phyloP scores from a whole-genome alignment of 306 rosid genomes.

The Rosa lucieae region DNA sequence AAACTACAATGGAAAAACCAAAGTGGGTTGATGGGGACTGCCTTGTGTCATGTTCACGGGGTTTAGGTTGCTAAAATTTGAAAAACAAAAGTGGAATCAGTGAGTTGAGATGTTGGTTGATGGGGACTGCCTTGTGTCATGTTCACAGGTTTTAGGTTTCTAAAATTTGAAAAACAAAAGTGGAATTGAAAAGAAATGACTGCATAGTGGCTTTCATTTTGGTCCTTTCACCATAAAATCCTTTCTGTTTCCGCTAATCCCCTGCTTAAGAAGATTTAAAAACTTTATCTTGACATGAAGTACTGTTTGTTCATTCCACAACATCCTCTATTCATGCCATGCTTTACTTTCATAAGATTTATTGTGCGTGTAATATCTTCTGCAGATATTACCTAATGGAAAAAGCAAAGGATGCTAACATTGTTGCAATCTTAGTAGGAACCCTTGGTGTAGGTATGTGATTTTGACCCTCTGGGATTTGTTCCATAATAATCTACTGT shows the following conservation, averaged over 20 bases:
- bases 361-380: conserved; percentile 18
- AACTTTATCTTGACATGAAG: background rate
- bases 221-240: background rate
- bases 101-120: background rate
- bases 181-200: background rate
- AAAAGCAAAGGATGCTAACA: conserved; percentile 93
- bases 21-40: background rate
- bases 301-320: background rate
- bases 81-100: background rate
- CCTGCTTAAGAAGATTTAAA: background rate
- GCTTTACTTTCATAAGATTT: background rate
- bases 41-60: background rate
- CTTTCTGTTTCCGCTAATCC: background rate
- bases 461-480: background rate
- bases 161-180: background rate
- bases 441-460: conserved; percentile 89
- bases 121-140: background rate
- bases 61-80: background rate
- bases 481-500: background rate
- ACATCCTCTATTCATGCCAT: background rate
- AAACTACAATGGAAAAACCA: background rate
- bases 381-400: conserved; percentile 91
- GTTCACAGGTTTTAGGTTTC: background rate
- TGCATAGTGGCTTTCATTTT: background rate
- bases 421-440: conserved; percentile 88